These are phyloP conservation scores for Incumbomyces delicatus DNA, from an alignment of 2,329 filamentous ascomycete species.

Conservation along the genomic window DNA sequence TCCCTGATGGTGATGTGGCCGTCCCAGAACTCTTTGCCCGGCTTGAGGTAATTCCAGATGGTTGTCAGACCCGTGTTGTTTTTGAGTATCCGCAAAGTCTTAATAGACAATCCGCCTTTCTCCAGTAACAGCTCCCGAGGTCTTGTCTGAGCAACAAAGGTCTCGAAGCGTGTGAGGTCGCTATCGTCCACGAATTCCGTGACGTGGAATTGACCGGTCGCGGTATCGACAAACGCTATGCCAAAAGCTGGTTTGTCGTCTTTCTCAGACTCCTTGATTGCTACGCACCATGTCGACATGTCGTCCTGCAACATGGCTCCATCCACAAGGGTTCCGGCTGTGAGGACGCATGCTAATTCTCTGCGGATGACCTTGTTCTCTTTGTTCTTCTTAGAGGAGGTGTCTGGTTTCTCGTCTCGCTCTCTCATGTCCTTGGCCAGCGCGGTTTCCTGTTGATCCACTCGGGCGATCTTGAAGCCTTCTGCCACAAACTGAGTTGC, in stretches of 20 bases:
- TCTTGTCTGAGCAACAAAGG: conserved; percentile 81
- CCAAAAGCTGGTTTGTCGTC: conserved; percentile 75
- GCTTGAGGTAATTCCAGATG: conserved; percentile 88
- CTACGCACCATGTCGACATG: conserved; percentile 91
- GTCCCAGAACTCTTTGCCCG: conserved; percentile 81
- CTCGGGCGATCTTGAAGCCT: conserved; percentile 90
- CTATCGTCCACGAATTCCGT: conserved; percentile 84
- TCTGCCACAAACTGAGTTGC: conserved; percentile 97
- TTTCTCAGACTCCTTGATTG: conserved; percentile 71
- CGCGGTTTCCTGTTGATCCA: conserved; percentile 94
- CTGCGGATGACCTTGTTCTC: conserved; percentile 88
- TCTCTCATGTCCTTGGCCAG: conserved; percentile 98
- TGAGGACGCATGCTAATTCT: conserved; percentile 84
- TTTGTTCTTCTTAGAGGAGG: conserved; percentile 46
- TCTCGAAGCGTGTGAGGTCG: conserved; percentile 94
- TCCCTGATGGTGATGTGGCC: conserved; percentile 74
- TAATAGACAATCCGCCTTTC: conserved; percentile 76
- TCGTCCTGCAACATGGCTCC: conserved; percentile 96
- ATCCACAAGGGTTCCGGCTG: conserved; percentile 85
- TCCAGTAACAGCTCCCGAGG: conserved; percentile 85
- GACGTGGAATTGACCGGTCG: conserved; percentile 90
- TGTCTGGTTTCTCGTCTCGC: conserved; percentile 53
- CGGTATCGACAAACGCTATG: conserved; percentile 87
- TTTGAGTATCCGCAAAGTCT: conserved; percentile 83
- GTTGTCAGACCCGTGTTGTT: conserved; percentile 90